Conservation (phyloP, 2,329 filamentous ascomycete genomes). For the Stachybotrys echinatus region DNA sequence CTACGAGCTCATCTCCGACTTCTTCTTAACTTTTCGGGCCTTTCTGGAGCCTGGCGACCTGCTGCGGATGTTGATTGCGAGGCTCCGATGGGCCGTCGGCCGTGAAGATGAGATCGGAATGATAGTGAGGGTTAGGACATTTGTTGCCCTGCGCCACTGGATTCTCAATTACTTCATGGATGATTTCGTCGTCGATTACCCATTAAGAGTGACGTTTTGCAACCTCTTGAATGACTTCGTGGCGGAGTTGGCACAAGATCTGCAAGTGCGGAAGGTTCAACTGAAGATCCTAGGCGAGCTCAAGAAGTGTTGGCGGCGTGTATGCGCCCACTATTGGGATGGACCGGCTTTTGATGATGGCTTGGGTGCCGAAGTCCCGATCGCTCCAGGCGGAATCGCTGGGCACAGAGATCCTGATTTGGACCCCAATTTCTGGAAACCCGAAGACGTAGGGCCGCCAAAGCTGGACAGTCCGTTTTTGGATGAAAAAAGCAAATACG, state of each 20-base stretch:
- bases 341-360: conserved; percentile 60
- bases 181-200: conserved; percentile 77
- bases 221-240: conserved; percentile 68
- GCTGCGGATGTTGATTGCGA: conserved; percentile 76
- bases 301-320: conserved; percentile 94
- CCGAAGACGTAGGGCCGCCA: conserved; percentile 35
- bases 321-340: conserved; percentile 89
- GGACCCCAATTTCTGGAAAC: conserved; percentile 51
- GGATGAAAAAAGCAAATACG: conserved; percentile 14
- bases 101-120: conserved; percentile 79
- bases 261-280: conserved; percentile 43
- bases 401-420: conserved; percentile 52
- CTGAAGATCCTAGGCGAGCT: conserved; percentile 88
- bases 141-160: conserved; percentile 95
- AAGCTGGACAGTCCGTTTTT: conserved; percentile 36
- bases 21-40: conserved; percentile 89
- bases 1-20: conserved; percentile 94
- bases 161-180: conserved; percentile 96
- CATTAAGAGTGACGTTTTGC: conserved; percentile 74
- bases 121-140: conserved; percentile 91
- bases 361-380: conserved; percentile 58
- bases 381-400: conserved; percentile 69
- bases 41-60: conserved; percentile 77
- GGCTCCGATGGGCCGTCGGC: conserved; percentile 80
- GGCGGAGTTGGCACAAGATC: conserved; percentile 45